Evolutionary conservation across 2,329 filamentous ascomycete species (phyloP), one percentile per base, ranked within the genome.

Genomic region (Chrysosphaeria jannelii): DNA sequence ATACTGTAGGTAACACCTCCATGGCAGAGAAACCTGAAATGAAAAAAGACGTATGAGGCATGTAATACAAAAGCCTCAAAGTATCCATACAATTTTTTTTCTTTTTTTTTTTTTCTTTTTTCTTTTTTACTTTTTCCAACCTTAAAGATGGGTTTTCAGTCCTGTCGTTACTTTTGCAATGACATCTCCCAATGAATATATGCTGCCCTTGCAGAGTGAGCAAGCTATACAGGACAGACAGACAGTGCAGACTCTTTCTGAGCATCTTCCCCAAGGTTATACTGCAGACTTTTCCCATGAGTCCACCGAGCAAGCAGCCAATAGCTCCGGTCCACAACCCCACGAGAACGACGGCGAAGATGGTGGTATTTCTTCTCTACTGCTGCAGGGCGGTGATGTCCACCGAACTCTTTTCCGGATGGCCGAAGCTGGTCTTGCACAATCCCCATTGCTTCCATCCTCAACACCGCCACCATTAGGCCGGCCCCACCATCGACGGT

Each of bases 361-460:
- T 8, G 26, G 23, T 5, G 27, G 25, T 4, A 16, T 25, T 6
- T 28, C 27, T 1, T 78, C 71, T 0, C 46, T 78, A 25, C 59
- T 51, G 28, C 50, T 78, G 3, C 69, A 70, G 36, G 71, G 71
- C 24, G 71, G 71, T 19, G 71, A 79, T 35, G 67, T 79, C 12
- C 70, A 78, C 38, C 63, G 71, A 16, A 67, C 74, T 34, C 55
- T 79, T 16, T 79, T 71, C 52, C 69, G 61, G 37, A 63, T 75
- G 34, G 31, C 31, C 14, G 61, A 66, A 29, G 60, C 41, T 39
- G 40, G 54, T 35, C 34, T 45, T 42, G 39, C 48, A 45, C 32
- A 46, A 7, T 24, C 23, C 11, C 12, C 20, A 10, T 6, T 21
- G 4, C 13, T 25, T n/a, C 13, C 18, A 5, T 19, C 23, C 6